These are phyloP conservation scores for Nannizzia gypsea DNA, from an alignment of 2,329 filamentous ascomycete genomes.

Conservation along the genomic window DNA sequence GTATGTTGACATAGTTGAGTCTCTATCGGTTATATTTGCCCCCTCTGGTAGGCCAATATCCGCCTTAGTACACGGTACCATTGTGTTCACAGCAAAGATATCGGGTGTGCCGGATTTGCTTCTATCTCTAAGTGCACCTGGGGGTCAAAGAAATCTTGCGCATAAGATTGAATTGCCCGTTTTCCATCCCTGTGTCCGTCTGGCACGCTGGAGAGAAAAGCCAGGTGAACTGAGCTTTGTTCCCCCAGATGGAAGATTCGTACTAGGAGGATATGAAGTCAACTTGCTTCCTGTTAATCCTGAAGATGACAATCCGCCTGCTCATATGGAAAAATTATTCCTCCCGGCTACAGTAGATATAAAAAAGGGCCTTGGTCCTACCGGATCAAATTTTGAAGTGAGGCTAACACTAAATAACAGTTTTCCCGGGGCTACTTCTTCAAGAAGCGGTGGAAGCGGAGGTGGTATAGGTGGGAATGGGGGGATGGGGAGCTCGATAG, in stretches of 20 bases:
- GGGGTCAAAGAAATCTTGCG: constrained; percentile 63
- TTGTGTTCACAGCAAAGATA: constrained; percentile 89
- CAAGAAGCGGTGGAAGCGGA: constrained; percentile 21
- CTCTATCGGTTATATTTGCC: constrained; percentile 72
- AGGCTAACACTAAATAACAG: constrained; percentile 59
- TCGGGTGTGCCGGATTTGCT: constrained; percentile 88
- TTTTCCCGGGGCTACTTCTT: constrained; percentile 42
- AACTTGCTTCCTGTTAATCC: constrained; percentile 66
- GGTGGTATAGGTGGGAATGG: constrained; percentile 13
- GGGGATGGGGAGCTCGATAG: constrained; percentile 15
- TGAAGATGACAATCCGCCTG: constrained; percentile 44
- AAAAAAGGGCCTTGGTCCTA: constrained; percentile 61
- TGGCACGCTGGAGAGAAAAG: constrained; percentile 78
- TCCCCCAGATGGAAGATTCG: constrained; percentile 86
- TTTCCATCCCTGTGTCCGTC: constrained; percentile 87
- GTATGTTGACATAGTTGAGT: constrained; percentile 92
- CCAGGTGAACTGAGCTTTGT: constrained; percentile 92
- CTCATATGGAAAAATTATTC: constrained; percentile 53
- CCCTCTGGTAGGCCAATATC: constrained; percentile 79
- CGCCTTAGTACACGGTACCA: constrained; percentile 79
- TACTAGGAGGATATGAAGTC: constrained; percentile 87
- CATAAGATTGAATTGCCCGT: constrained; percentile 75
- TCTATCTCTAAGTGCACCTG: constrained; percentile 65
- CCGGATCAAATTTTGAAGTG: constrained; percentile 80
- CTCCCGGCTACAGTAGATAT: constrained; percentile 74